Percentiles rank a stretch among this genome's conserved stretches.
These are phyloP conservation scores for Kodamaea kaohsiungensis DNA, from an alignment of 805 yeast species.

Conservation along the genomic window DNA sequence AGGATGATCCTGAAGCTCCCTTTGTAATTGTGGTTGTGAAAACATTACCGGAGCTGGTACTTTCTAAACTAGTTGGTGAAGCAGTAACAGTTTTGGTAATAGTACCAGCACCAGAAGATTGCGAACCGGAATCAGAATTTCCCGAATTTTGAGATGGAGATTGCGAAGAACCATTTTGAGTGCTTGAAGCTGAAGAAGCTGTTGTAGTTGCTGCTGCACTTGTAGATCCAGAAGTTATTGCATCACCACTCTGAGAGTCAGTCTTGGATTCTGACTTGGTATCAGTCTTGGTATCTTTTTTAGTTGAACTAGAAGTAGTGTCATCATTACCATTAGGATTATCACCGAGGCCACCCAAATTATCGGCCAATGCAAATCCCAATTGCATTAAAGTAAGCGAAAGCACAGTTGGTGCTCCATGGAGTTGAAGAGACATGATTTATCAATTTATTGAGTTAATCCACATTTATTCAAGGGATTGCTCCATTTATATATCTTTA, in stretches of 20 bases:
- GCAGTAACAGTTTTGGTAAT: constrained; percentile 12
- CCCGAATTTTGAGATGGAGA: no score
- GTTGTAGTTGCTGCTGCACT: not conserved
- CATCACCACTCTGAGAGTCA: not conserved
- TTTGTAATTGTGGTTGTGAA: not conserved
- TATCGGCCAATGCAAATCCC: constrained; percentile 12
- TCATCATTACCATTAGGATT: not conserved
- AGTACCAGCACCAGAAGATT: constrained; percentile 4
- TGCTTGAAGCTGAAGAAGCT: not conserved
- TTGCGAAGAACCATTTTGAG: not conserved
- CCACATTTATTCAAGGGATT: not conserved
- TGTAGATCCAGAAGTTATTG: not conserved
- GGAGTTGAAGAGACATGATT: constrained; percentile 2
- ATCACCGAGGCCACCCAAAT: constrained; percentile 19
- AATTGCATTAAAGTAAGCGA: constrained; percentile 11
- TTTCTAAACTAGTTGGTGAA: constrained; percentile 6
- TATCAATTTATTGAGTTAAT: not conserved
- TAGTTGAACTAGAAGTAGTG: not conserved
- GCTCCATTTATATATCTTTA: not conserved
- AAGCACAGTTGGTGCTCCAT: constrained; percentile 2
- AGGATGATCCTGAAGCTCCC: not conserved
- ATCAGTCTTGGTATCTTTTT: constrained; percentile 8
- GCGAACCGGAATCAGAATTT: no score
- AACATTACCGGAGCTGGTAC: not conserved
- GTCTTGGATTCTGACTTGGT: constrained; percentile 1